phyloP scores from a whole-genome alignment of 495 filamentous ascomycete genomes.

The Penicillium mononematosum region DNA sequence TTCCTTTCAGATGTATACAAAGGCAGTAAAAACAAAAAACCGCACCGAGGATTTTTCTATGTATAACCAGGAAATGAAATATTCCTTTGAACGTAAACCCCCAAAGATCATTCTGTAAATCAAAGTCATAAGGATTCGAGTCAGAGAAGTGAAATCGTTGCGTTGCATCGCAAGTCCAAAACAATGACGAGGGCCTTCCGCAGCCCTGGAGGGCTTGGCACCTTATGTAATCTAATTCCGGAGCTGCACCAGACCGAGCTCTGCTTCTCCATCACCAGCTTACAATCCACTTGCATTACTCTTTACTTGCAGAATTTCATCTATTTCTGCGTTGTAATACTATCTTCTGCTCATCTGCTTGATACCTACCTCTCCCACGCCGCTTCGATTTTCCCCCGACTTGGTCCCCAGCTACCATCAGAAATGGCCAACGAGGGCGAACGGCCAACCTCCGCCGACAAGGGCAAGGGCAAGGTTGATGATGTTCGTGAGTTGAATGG shows the following conservation, averaged over 20 bases:
- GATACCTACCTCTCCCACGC: slow-evolving; percentile 5
- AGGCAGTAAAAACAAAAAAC: no score
- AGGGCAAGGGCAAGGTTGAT: slow-evolving; percentile 91
- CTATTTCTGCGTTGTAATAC: slow-evolving; percentile 18
- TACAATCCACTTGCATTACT: slow-evolving; percentile 38
- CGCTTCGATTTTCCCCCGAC: slow-evolving; percentile 18
- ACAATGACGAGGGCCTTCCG: slow-evolving; percentile 29
- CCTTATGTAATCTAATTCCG: slow-evolving; percentile 36
- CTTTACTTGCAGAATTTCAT: slow-evolving; percentile 27
- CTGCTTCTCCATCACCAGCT: slow-evolving; percentile 45
- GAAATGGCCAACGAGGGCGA: slow-evolving; percentile 92
- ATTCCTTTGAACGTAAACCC: neutral
- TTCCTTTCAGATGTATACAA: no score
- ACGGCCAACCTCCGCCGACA: slow-evolving; percentile 77
- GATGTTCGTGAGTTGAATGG: slow-evolving; percentile 57
- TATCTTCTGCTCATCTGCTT: slow-evolving; percentile 1
- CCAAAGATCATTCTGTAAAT: neutral
- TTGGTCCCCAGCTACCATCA: slow-evolving; percentile 40
- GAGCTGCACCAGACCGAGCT: slow-evolving; percentile 44
- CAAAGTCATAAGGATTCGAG: neutral
- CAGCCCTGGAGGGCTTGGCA: slow-evolving; percentile 20
- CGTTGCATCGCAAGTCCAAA: slow-evolving; percentile 13
- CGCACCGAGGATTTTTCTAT: neutral
- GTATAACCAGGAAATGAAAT: neutral
- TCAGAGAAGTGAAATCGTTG: slow-evolving; percentile 4